A percentile compares a stretch with the other conserved stretches of the same genome.
Conservation (phyloP, 257 asterid species). For the Lavandula angustifolia region DNA sequence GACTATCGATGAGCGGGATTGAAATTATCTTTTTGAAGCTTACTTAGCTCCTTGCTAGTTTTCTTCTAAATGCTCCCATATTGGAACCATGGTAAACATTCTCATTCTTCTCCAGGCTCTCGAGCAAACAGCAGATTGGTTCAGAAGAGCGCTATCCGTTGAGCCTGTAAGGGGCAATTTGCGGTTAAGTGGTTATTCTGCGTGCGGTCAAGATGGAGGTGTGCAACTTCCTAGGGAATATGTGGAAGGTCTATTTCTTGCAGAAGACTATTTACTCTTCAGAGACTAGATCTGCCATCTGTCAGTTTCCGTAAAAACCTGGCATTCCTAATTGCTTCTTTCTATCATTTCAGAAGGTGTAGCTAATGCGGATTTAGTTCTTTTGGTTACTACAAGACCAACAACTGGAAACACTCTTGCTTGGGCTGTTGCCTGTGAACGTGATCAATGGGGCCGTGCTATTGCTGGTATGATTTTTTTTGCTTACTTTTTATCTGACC, state of each 20-base stretch:
- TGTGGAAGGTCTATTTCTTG: constrained; percentile 75
- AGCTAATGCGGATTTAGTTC: constrained; percentile 88
- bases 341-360: constrained; percentile 66
- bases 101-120: constrained; percentile 67
- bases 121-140: constrained; percentile 96
- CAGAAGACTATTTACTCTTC: constrained; percentile 18
- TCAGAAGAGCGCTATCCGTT: constrained; percentile 85
- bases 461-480: constrained; percentile 63
- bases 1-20: background rate
- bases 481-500: background rate
- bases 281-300: constrained; percentile 5
- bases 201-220: constrained; percentile 99
- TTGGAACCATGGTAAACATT: constrained; percentile 20
- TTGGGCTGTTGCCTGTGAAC: constrained; percentile 99
- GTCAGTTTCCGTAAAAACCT: background rate
- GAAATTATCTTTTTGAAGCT: constrained; percentile 8
- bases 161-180: constrained; percentile 94
- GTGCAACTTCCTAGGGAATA: constrained; percentile 96
- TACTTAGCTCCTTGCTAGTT: background rate
- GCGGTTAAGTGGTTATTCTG: constrained; percentile 98
- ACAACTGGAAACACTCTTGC: constrained; percentile 95
- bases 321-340: background rate
- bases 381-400: constrained; percentile 92
- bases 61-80: background rate
- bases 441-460: constrained; percentile 99